A percentile compares a stretch with the other conserved stretches of the same genome.
phyloP scores from a whole-genome alignment of 1,284 basidiomycete species.

The Pyrrhoderma lamaoense region DNA sequence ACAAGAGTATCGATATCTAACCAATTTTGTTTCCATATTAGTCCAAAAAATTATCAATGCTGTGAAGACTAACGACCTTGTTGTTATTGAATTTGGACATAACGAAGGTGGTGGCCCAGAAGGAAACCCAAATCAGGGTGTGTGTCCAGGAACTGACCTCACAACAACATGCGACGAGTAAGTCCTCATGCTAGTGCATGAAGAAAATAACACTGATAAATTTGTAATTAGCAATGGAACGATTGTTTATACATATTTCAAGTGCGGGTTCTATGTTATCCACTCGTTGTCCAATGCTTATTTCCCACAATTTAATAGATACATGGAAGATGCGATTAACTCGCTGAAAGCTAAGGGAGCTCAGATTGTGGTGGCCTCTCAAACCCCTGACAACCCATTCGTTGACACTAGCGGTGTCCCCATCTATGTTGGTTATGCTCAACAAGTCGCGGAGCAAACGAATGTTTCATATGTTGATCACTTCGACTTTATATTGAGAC shows the following conservation, averaged over 20 bases:
- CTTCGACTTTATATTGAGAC: conserved; percentile 17
- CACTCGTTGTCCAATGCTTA: neutral
- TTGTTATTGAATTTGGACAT: conserved; percentile 40
- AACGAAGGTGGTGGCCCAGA: conserved; percentile 32
- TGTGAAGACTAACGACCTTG: conserved; percentile 30
- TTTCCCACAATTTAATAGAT: conserved; percentile 6
- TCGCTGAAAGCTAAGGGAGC: conserved; percentile 20
- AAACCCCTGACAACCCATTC: conserved; percentile 24
- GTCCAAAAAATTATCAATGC: conserved; percentile 8
- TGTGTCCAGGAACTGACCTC: conserved; percentile 21
- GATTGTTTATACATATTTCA: conserved; percentile 3
- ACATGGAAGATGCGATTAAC: conserved; percentile 18
- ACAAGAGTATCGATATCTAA: too few relatives aligned
- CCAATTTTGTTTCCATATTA: neutral
- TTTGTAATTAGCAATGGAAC: conserved; percentile 3
- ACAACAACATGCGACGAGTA: conserved; percentile 26
- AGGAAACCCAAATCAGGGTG: conserved; percentile 22
- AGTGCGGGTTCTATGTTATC: neutral
- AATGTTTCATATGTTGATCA: conserved; percentile 23
- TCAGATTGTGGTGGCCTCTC: conserved; percentile 21
- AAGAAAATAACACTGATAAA: too few relatives aligned
- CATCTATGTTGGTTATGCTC: conserved; percentile 22
- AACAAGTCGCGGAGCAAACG: conserved; percentile 17
- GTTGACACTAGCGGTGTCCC: conserved; percentile 14
- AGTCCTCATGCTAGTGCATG: too few relatives aligned